Conservation (phyloP, 495 filamentous ascomycete species). For the Podospora tetraspora region DNA sequence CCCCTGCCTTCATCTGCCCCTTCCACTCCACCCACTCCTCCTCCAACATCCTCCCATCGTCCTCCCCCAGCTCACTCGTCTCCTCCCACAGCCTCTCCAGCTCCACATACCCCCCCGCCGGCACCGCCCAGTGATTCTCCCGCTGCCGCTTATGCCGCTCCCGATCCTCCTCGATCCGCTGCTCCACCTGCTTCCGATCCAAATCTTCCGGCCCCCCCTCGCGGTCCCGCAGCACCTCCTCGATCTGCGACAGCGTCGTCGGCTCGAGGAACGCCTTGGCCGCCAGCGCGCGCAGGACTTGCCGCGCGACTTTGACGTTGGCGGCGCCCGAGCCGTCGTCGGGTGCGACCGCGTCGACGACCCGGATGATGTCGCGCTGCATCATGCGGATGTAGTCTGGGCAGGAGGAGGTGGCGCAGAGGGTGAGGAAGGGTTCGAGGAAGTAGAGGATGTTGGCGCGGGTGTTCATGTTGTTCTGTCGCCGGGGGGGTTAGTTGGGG, state of each 20-base stretch:
- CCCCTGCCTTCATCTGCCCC: constrained; percentile 11
- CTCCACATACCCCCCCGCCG: constrained; percentile 60
- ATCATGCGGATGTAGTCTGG: constrained; percentile 84
- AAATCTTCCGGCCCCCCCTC: constrained; percentile 50
- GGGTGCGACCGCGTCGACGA: constrained; percentile 85
- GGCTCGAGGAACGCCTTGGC: constrained; percentile 59
- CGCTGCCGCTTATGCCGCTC: constrained; percentile 87
- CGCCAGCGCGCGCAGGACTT: constrained; percentile 66
- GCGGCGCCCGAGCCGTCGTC: constrained; percentile 84
- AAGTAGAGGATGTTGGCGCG: constrained; percentile 99
- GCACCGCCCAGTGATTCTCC: constrained; percentile 86
- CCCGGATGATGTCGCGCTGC: constrained; percentile 79
- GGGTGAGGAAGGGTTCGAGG: constrained; percentile 88
- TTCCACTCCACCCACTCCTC: constrained; percentile 65
- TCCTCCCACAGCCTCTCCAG: constrained; percentile 66
- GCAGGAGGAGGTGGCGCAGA: constrained; percentile 63
- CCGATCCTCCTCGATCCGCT: constrained; percentile 92
- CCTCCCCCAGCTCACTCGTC: constrained; percentile 72
- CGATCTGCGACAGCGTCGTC: constrained; percentile 69
- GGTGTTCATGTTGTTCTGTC: constrained; percentile 86
- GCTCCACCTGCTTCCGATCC: constrained; percentile 85
- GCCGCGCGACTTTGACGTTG: constrained; percentile 87
- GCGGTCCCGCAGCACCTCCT: constrained; percentile 70
- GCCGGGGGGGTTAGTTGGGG: background rate
- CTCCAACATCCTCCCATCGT: constrained; percentile 65